phyloP scores from a whole-genome alignment of 129 eudicot species.

The Apium graveolens region DNA sequence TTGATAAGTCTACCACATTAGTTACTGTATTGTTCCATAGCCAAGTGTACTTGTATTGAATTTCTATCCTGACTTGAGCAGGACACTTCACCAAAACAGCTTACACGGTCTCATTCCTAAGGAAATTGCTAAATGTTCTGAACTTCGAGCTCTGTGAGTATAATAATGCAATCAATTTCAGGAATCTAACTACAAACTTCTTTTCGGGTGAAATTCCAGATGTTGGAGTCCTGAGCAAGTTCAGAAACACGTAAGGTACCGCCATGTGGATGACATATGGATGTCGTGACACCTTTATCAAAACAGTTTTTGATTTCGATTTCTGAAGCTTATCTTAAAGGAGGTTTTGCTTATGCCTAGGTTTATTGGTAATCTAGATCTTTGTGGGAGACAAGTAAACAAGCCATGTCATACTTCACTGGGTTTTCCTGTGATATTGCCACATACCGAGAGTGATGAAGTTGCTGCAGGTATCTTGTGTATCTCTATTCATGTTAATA shows the following conservation, averaged over 20 bases:
- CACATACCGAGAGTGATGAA: slow-evolving; percentile 84
- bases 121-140: slow-evolving; percentile 68
- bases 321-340: slow-evolving; percentile 15
- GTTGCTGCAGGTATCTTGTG: slow-evolving; percentile 52
- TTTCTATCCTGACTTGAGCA: slow-evolving; percentile 10
- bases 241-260: slow-evolving; percentile 30
- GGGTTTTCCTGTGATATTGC: slow-evolving; percentile 93
- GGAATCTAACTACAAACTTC: slow-evolving; percentile 83
- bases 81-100: slow-evolving; percentile 94
- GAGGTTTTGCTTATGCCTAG: slow-evolving; percentile 34
- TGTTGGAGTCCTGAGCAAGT: slow-evolving; percentile 72
- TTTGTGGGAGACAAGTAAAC: slow-evolving; percentile 87
- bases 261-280: too few relatives aligned
- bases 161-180: slow-evolving; percentile 15
- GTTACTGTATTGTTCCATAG: not conserved
- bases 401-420: slow-evolving; percentile 82
- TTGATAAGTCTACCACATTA: slow-evolving; percentile 29
- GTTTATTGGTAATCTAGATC: slow-evolving; percentile 91
- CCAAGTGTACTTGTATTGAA: not conserved
- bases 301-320: not conserved
- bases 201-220: slow-evolving; percentile 91
- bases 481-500: not conserved
- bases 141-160: slow-evolving; percentile 93
- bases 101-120: slow-evolving; percentile 81
- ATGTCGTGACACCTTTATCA: too few relatives aligned